phyloP scores from a whole-genome alignment of 257 asterid genomes.

The Jasminum sambac region DNA sequence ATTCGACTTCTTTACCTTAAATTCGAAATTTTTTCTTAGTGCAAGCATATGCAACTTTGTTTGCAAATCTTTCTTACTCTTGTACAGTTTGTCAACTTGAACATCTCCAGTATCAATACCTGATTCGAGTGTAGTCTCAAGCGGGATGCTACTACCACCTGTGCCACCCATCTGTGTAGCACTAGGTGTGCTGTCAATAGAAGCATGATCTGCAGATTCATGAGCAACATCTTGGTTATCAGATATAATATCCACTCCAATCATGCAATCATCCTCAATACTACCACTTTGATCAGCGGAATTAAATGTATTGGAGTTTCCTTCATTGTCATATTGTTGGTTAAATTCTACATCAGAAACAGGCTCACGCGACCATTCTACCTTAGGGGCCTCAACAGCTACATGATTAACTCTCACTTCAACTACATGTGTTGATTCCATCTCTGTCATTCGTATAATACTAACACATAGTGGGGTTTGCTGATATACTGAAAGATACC shows the following conservation, averaged over 20 bases:
- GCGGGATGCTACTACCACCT: background rate
- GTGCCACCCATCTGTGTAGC: background rate
- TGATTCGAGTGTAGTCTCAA: conserved; percentile 2
- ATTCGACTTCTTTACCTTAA: conserved; percentile 10
- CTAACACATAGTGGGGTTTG: conserved; percentile 3
- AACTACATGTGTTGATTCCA: background rate
- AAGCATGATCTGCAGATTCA: background rate
- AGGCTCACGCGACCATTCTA: background rate
- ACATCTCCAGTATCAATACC: background rate
- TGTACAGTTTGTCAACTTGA: background rate
- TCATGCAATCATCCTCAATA: background rate
- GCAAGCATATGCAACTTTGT: conserved; percentile 12
- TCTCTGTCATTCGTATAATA: background rate
- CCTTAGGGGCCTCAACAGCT: background rate
- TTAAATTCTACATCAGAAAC: background rate
- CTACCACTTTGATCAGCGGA: background rate
- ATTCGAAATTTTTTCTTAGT: background rate
- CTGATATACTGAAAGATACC: background rate
- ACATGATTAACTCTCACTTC: background rate
- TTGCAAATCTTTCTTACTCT: conserved; percentile 5
- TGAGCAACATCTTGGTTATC: background rate
- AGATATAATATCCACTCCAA: conserved; percentile 1
- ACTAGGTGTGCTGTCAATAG: conserved; percentile 6
- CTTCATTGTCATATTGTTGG: background rate
- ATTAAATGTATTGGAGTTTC: background rate